A percentile compares a stretch with the other conserved stretches of the same genome.
phyloP scores from a whole-genome alignment of 2,329 filamentous ascomycete species.

The Phialophora chinensis region DNA sequence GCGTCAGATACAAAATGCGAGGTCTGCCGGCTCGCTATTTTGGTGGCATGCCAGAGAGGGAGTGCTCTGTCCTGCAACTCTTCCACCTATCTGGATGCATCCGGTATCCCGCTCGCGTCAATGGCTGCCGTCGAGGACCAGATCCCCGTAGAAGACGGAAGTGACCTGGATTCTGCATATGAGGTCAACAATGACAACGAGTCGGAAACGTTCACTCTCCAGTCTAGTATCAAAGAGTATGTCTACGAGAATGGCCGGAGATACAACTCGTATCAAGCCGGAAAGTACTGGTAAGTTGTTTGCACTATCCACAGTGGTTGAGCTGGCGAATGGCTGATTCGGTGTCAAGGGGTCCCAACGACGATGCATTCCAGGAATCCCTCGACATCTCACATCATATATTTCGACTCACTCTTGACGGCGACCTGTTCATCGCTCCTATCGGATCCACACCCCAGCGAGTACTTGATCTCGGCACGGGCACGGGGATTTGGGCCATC shows the following conservation, averaged over 20 bases:
- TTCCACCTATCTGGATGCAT: not conserved
- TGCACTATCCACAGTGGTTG: not conserved
- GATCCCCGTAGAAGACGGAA: not conserved
- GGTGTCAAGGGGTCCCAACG: conserved; percentile 43
- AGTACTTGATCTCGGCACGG: conserved; percentile 41
- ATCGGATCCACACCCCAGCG: conserved; percentile 41
- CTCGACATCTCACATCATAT: conserved; percentile 26
- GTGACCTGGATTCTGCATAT: not conserved
- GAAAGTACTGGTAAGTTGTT: conserved; percentile 27
- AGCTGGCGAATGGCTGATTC: not conserved
- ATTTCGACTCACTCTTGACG: conserved; percentile 44
- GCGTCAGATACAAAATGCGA: too few relatives aligned
- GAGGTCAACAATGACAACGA: not conserved
- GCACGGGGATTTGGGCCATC: conserved; percentile 30
- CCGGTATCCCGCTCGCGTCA: not conserved
- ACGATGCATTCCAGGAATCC: conserved; percentile 51
- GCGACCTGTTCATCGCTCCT: conserved; percentile 49
- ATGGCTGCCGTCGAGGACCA: not conserved
- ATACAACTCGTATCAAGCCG: conserved; percentile 32
- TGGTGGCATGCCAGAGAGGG: too few relatives aligned
- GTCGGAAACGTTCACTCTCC: conserved; percentile 22
- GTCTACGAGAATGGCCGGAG: conserved; percentile 31
- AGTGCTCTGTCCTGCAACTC: too few relatives aligned
- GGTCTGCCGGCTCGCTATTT: too few relatives aligned
- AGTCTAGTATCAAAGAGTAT: conserved; percentile 24